Conservation (phyloP, 192 early-diverging fungal species). For the Coemansia sp. region DNA sequence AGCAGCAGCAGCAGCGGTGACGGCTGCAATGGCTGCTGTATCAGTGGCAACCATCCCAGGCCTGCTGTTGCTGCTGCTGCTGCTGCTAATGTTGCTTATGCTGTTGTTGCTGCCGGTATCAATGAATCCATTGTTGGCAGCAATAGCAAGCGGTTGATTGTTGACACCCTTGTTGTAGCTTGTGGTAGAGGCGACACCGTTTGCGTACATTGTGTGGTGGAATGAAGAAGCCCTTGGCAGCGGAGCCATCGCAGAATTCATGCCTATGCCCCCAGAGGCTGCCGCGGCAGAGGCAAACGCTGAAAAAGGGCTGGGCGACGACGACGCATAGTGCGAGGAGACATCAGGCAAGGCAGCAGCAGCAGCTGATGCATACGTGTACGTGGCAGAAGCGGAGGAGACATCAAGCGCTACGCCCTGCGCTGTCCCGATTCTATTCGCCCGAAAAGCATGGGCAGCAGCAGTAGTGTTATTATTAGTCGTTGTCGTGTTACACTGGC, state of each 20-base stretch:
- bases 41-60: conserved; percentile 1
- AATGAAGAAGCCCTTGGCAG: conserved; percentile 9
- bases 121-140: conserved; percentile 7
- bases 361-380: conserved; percentile 6
- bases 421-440: conserved; percentile 1
- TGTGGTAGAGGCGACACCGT: conserved; percentile 9
- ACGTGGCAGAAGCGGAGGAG: conserved; percentile 1
- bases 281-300: conserved; percentile 6
- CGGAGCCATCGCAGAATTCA: not conserved
- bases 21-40: not conserved
- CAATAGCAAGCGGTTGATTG: conserved; percentile 12
- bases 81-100: not conserved
- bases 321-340: not conserved
- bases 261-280: not conserved
- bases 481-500: not conserved
- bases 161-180: conserved; percentile 9
- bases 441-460: not conserved
- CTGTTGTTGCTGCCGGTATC: not conserved
- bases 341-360: not conserved
- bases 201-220: conserved; percentile 8
- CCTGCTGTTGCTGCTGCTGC: conserved; percentile 1
- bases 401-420: not conserved
- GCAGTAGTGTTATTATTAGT: no score
- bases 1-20: conserved; percentile 12
- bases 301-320: not conserved